Evolutionary conservation across 1,139 yeast genomes (phyloP).

Genomic region (Fermentozyma sake): DNA sequence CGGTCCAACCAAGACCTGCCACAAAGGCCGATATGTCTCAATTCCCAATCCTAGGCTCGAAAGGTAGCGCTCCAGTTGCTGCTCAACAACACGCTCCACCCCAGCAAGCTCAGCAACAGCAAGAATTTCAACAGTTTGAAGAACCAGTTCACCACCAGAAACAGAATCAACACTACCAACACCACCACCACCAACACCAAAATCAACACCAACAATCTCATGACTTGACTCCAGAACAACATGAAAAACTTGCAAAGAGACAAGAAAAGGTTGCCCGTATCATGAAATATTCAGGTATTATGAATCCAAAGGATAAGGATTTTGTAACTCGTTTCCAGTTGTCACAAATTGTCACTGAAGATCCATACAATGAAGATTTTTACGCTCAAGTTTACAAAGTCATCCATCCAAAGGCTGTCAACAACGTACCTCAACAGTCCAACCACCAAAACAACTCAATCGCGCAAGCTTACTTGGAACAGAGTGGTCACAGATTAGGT

Average conservation of each 20-base stretch:
- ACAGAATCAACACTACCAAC: constrained; percentile 8
- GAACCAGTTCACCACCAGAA: constrained; percentile 2
- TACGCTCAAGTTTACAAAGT: constrained; percentile 92
- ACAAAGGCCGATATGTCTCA: constrained; percentile 39
- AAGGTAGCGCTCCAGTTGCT: constrained; percentile 13
- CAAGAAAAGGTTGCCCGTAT: constrained; percentile 78
- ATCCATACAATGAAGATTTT: constrained; percentile 95
- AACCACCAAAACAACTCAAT: constrained; percentile 56
- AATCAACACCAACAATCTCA: constrained; percentile 29
- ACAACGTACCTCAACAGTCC: constrained; percentile 37
- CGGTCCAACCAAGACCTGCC: constrained; percentile 8
- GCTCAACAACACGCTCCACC: constrained; percentile 12
- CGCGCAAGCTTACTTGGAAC: constrained; percentile 93
- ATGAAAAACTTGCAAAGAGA: constrained; percentile 58
- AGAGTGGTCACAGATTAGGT: constrained; percentile 87
- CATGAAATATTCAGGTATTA: constrained; percentile 81
- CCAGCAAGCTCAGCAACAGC: constrained; percentile 8
- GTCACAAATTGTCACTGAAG: constrained; percentile 94
- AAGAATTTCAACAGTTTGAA: constrained; percentile 2
- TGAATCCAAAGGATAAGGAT: constrained; percentile 96
- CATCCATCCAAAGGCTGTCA: constrained; percentile 58
- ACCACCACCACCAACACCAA: constrained; percentile 9
- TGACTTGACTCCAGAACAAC: constrained; percentile 43
- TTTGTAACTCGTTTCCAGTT: constrained; percentile 91
- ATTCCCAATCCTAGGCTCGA: constrained; percentile 50